Evolutionary conservation across 129 eudicot species (phyloP), one percentile per base, ranked within the genome.

Genomic region (Cynara cardunculus): DNA sequence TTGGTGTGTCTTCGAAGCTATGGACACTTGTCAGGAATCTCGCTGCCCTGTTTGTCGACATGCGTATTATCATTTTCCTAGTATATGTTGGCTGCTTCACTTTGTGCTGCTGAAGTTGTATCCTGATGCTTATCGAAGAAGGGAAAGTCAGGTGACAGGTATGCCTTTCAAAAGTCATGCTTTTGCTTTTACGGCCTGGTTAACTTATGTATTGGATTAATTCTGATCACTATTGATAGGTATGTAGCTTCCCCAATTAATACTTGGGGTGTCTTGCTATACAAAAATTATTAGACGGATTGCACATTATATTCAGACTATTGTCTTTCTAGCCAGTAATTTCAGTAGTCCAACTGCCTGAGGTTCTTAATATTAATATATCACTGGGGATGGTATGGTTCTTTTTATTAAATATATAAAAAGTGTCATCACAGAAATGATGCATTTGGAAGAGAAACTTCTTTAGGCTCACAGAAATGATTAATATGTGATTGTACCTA

Each of bases 1-100:
- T 81, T 90, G 94, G 94, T 90, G 94, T 19, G 88, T 85, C 64
- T 81, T 67, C 53, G 71, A 76, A 73, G 83, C 88, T 6, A 90
- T 89, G 94, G 84, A 85, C 70, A 0, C 18, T 37, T 53, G 82
- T 74, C 87, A 75, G 62, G 87, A 85, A 68, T 90, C 94, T 35
- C 89, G 74, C 44, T 87, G 94, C 84, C 88, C 88, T 12, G 85
- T 90, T 65, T 87, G 94, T 73, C 85, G 91, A 24, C 80, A 79
- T 25, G 73, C 85, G 0, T 90, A 78, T 81, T 72, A 75, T 77
- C 88, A 90, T 90, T 85, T 90, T 70, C 94, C 91, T n/a, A 85
- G 87, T 56, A 79, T 83, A 25, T 90, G 91, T 80, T 75, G 75
- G 76, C 56, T 85, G 84, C 80, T 90, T 68, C 91, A 87, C 76